Conservation (phyloP, 768 basidiomycete genomes). For the Panaeolus cyanescens region DNA sequence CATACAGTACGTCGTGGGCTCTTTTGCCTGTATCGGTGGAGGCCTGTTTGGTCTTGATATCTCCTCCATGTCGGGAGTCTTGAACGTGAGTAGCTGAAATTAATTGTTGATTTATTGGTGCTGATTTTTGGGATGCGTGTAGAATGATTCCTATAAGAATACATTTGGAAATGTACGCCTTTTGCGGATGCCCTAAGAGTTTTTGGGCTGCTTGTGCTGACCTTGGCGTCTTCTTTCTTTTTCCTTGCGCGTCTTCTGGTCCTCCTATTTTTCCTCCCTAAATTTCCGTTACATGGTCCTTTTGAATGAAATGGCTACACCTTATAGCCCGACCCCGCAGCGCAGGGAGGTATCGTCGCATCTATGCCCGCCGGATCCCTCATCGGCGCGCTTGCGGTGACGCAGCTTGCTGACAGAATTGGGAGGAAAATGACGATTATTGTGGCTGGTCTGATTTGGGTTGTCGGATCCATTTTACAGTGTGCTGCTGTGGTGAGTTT, state of each 20-base stretch:
- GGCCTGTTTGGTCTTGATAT: conserved; percentile 82
- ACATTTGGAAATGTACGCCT: conserved; percentile 36
- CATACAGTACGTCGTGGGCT: conserved; percentile 69
- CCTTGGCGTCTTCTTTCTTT: neutral
- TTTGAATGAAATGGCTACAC: too few species aligned
- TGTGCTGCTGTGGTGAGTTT: conserved; percentile 50
- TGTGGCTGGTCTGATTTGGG: conserved; percentile 68
- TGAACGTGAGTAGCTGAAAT: conserved; percentile 35
- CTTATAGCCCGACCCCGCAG: conserved; percentile 48
- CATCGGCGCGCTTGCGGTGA: conserved; percentile 63
- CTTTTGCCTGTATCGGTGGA: conserved; percentile 82
- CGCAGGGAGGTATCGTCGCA: conserved; percentile 76
- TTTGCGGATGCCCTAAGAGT: neutral
- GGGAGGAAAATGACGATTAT: conserved; percentile 72
- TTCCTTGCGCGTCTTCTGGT: neutral
- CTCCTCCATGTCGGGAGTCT: conserved; percentile 79
- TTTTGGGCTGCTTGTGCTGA: neutral
- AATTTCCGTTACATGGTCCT: neutral
- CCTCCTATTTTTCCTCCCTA: too few species aligned
- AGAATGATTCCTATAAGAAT: conserved; percentile 41
- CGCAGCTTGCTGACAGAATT: conserved; percentile 60
- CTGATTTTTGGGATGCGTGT: neutral
- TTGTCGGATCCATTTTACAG: conserved; percentile 73
- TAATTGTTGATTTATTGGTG: neutral
- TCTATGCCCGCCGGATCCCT: conserved; percentile 79